Evolutionary conservation across 2,329 filamentous ascomycete species (phyloP).

Genomic region (Pyrenophora graminea): DNA sequence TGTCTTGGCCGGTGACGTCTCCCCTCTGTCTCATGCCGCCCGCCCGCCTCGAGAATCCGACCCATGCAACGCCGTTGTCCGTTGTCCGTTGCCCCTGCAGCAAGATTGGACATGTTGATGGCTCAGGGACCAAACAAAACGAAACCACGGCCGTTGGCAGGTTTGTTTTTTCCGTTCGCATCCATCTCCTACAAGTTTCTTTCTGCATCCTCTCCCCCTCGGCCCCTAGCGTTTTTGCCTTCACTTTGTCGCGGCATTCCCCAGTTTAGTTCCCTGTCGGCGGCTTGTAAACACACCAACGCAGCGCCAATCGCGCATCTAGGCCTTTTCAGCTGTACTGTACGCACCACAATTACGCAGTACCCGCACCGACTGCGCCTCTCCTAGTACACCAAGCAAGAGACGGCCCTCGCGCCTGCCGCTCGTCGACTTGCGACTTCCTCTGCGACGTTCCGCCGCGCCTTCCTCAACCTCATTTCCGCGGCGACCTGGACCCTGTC

Average conservation of each 20-base stretch:
- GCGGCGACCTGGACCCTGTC: conserved; percentile 17
- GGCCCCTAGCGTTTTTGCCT: neutral
- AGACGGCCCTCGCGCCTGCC: neutral
- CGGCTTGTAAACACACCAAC: conserved; percentile 5
- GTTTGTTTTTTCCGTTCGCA: neutral
- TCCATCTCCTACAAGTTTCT: neutral
- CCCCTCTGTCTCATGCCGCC: neutral
- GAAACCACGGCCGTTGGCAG: conserved; percentile 1
- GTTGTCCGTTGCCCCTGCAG: conserved; percentile 10
- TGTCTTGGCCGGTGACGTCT: conserved; percentile 14
- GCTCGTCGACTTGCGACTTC: conserved; percentile 3
- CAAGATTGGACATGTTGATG: conserved; percentile 11
- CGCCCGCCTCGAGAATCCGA: neutral
- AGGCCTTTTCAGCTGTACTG: conserved; percentile 9
- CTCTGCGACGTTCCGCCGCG: neutral
- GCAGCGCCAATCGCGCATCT: conserved; percentile 20
- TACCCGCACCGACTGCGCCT: conserved; percentile 16
- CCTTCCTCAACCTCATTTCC: conserved; percentile 16
- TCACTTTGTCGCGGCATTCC: neutral
- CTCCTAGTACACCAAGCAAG: conserved; percentile 4
- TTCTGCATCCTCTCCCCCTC: neutral
- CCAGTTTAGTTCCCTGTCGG: conserved; percentile 1
- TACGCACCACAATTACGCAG: conserved; percentile 18
- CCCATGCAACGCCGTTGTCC: conserved; percentile 1
- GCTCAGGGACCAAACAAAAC: conserved; percentile 1